Evolutionary conservation across 139 green algal species (phyloP).

Genomic region (Volvox reticuliferus): DNA sequence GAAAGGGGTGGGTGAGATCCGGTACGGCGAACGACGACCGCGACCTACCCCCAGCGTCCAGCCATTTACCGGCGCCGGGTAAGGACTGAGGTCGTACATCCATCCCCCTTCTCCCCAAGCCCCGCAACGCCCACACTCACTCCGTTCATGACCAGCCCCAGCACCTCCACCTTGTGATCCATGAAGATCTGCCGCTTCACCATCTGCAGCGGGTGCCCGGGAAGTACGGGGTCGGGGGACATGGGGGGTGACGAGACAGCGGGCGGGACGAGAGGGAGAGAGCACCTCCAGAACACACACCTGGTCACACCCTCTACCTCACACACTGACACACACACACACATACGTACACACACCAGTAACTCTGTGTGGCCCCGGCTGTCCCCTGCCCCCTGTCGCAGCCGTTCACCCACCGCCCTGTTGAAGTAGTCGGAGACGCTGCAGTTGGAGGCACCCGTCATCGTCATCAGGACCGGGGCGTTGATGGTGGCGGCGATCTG

Average conservation of each 20-base stretch:
- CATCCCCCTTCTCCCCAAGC: not conserved
- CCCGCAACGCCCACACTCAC: constrained; percentile 18
- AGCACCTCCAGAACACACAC: not conserved
- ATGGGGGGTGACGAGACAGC: not conserved
- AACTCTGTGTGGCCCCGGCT: no score
- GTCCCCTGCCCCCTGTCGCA: not conserved
- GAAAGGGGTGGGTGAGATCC: no score
- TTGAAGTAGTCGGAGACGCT: constrained; percentile 41
- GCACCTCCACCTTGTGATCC: constrained; percentile 63
- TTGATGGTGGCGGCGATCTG: constrained; percentile 66
- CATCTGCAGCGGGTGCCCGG: constrained; percentile 15
- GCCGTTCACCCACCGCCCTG: constrained; percentile 9
- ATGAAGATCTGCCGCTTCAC: constrained; percentile 57
- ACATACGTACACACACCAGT: no score
- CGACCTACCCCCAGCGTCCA: no score
- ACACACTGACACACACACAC: not conserved
- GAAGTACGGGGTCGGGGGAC: not conserved
- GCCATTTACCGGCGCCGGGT: no score
- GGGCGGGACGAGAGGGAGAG: not conserved
- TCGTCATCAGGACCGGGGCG: constrained; percentile 71
- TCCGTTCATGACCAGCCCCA: constrained; percentile 80
- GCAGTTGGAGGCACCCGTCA: constrained; percentile 44
- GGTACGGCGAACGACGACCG: no score
- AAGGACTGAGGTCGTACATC: no score
- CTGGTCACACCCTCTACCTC: not conserved